Evolutionary conservation across 1,139 yeast species (phyloP).

Genomic region (Candida sanyaensis): DNA sequence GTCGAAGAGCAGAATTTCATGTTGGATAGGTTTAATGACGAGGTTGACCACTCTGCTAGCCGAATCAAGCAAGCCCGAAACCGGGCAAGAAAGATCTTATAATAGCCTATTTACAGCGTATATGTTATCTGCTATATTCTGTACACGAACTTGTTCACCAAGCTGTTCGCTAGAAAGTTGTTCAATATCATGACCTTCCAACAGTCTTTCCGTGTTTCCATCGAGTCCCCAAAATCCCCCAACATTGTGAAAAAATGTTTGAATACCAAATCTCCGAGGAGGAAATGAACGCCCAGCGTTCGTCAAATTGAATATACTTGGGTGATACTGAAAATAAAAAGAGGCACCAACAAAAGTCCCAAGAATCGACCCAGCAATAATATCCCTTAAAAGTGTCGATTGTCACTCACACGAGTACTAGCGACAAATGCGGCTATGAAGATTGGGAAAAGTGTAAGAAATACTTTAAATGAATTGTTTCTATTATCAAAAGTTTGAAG

Average conservation of each 20-base stretch:
- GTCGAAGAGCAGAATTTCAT: constrained; percentile 73
- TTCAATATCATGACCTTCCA: constrained; percentile 8
- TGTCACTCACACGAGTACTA: constrained; percentile 49
- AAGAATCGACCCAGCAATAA: constrained; percentile 40
- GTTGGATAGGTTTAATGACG: constrained; percentile 63
- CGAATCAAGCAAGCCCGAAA: constrained; percentile 67
- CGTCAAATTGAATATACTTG: constrained; percentile 29
- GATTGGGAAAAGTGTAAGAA: constrained; percentile 37
- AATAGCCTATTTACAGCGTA: constrained; percentile 9
- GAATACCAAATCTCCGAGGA: constrained; percentile 42
- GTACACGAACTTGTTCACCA: constrained; percentile 6
- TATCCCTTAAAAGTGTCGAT: constrained; percentile 49
- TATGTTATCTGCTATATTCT: constrained; percentile 11
- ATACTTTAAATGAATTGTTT: constrained; percentile 36
- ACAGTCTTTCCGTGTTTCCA: constrained; percentile 23
- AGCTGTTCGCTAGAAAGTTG: constrained; percentile 6
- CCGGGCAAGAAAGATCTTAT: constrained; percentile 44
- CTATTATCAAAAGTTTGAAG: constrained; percentile 39
- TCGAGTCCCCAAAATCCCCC: constrained; percentile 39
- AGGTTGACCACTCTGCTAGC: constrained; percentile 60
- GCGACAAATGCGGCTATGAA: constrained; percentile 39
- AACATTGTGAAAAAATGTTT: constrained; percentile 21
- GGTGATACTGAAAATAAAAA: constrained; percentile 45
- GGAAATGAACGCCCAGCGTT: constrained; percentile 46
- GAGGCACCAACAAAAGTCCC: constrained; percentile 36